Base-by-base conservation (phyloP, 805 yeast genomes). In the Candida wancherniae region DNA sequence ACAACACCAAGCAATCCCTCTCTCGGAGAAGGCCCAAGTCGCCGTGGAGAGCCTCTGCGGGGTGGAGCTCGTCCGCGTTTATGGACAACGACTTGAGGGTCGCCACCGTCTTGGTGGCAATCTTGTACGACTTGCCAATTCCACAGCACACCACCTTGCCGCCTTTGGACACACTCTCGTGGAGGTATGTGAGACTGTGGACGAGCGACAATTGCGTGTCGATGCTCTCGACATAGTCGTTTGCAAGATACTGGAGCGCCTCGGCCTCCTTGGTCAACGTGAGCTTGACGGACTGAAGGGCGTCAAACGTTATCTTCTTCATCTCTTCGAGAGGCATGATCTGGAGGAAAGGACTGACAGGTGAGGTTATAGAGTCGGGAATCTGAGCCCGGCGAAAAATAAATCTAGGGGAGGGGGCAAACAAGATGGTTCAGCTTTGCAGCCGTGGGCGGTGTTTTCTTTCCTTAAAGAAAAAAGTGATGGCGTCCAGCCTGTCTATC, bases 1-100 rank as follows among this genome's bases (percentile, higher is more conserved):
- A 73, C 47, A 84, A 61, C 3, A 87, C 54, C 31, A 86, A 39
- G 19, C 73, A 61, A 41, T 81, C 84, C 11, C 68, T 69, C 15
- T 70, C 73, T 29, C 73, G 57, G 6, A 87, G 58, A 22, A 79
- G 57, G 2, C 96, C 96, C 45, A 86, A 67, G 53, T 86, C 96
- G 5, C 96, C 96, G 53, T 86, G 96, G 12, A 87, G 61, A 0
- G 95, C 95, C 39, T 86, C 96, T 4, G 84, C 62, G 0, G 96
- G 95, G 50, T 86, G 95, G 32, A 86, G 58, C 1, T 71, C 45
- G 0, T 76, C 72, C 0, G 94, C 67, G 30, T 75, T 77, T 30
- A 86, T 69, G 18, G 87, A 78, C 36, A 87, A 63, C 0, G 95
- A 84, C 50, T 81, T 84, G 55, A 86, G 61, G 4, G 95, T 86